Evolutionary conservation across 371 early-diverging fungal species (phyloP), one percentile per base, ranked within the genome.

Genomic region (Saksenaea vasiformis): DNA sequence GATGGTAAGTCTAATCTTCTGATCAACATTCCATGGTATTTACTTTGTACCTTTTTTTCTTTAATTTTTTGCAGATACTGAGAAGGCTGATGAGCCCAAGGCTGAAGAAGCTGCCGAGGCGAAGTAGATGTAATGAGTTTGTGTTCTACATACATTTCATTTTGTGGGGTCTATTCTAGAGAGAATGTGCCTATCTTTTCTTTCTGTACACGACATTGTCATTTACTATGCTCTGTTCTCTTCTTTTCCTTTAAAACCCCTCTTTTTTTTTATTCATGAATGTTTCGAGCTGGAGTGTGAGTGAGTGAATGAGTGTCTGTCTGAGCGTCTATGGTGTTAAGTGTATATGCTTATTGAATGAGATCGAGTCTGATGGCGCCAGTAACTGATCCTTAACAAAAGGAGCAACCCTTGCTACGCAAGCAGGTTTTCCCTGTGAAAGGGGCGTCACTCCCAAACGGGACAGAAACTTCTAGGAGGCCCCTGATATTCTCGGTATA

Each of bases 1-100:
- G 98, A 96, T 22, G 81, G 80, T 73, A 70, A 67, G 55, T 67
- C 31, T 22, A n/a, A 22, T n/a, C n/a, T n/a, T n/a, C n/a, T n/a
- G n/a, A n/a, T n/a, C n/a, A 19, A 56, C 11, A 17, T 26, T 27
- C 38, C 17, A 19, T 28, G 26, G 26, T 11, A 2, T 31, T 4
- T 31, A 4, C 31, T 28, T 15, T 24, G 7, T 31, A 4, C 31
- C 27, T 15, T 24, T 35, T 55, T 51, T 27, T 47, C 56, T 43
- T 36, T 38, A 4, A 36, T 28, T 56, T 13, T 0, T 36, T 35
- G 14, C 67, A 78, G 78, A 79, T 60, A 57, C 71, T 57, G 77
- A 76, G 34, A 79, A 76, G 76, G 59, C 69, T 22, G 79, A 79
- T 19, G 68, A 68, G 11, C 10, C 66, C 59, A 76, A 76, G 71